Evolutionary conservation across 2,329 filamentous ascomycete species (phyloP), one percentile per base, ranked within the genome.

Genomic region (Stachybotrys chlorohalonatus): DNA sequence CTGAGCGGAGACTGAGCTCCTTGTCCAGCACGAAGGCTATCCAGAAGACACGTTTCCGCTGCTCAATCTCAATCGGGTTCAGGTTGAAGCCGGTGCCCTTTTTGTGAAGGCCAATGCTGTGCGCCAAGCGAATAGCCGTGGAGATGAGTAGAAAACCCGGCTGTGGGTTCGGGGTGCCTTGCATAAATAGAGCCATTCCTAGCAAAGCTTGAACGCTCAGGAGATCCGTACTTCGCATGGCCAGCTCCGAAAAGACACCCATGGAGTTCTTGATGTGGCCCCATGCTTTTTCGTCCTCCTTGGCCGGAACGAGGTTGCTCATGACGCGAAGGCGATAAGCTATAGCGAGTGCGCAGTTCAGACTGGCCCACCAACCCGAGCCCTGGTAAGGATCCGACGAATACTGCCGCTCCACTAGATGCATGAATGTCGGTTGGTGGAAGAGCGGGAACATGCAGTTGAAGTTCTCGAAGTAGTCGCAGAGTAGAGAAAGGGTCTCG

Each of bases 401-500:
- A 70, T 97, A 99, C 68, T 97, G 93, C 62, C 88, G 85, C 66
- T 97, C 91, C 36, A 96, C 91, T 6, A 97, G 78, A 66, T 96
- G 92, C 90, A 97, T 97, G 67, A 99, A 99, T 0, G 94, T 97
- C 1, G 93, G 92, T 69, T 96, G 92, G 70, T 99, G 94, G 66
- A 96, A 99, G 5, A 99, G 78, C 6, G 94, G 94, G 66, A 97
- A 96, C 82, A 97, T 93, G 82, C 90, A 94, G 75, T 99, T 99
- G 79, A 99, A 97, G 72, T 96, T 96, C 65, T 95, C 90, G 62
- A 99, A 99, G 66, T 87, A 99, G 70, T 99, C 94, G 70, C 88
- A 90, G 57, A 96, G 82, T 45, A 97, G 75, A 1, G 90, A 95
- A 57, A 95, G 70, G 1, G 91, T 90, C 72, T 96, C 92, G n/a